Percentiles rank a stretch among this genome's conserved stretches.
Conservation (phyloP, 1,284 basidiomycete species). For the Agaricales sp. region DNA sequence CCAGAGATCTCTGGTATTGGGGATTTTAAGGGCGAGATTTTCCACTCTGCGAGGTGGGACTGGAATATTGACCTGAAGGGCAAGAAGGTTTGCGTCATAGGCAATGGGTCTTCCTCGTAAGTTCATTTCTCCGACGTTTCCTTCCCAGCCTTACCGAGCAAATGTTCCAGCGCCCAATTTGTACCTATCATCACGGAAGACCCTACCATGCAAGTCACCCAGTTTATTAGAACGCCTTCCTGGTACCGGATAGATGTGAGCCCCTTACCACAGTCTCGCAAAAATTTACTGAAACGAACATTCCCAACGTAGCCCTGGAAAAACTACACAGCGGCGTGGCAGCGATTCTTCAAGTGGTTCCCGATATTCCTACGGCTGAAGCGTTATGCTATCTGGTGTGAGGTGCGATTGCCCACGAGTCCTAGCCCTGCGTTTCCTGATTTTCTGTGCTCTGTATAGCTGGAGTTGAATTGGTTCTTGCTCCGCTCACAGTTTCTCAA, state of each 20-base stretch:
- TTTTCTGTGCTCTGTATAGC: background rate
- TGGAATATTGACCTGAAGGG: constrained; percentile 25
- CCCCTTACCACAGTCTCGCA: background rate
- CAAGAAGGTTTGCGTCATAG: constrained; percentile 38
- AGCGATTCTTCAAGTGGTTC: constrained; percentile 27
- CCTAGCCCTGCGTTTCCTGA: background rate
- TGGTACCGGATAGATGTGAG: constrained; percentile 32
- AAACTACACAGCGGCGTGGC: constrained; percentile 19
- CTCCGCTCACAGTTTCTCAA: background rate
- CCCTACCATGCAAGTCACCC: constrained; percentile 25
- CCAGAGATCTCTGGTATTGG: constrained; percentile 28
- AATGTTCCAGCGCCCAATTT: constrained; percentile 27
- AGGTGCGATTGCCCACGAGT: constrained; percentile 15
- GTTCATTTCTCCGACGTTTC: constrained; percentile 20
- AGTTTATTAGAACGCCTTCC: constrained; percentile 35
- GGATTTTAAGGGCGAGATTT: constrained; percentile 32
- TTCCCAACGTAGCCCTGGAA: constrained; percentile 16
- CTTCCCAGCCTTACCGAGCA: constrained; percentile 15
- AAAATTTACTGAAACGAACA: background rate
- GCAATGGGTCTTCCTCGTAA: constrained; percentile 40
- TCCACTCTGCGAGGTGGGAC: constrained; percentile 41
- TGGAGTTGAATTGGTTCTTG: background rate
- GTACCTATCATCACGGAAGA: constrained; percentile 32
- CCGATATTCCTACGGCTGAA: constrained; percentile 27
- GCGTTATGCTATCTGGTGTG: constrained; percentile 22